Base-by-base conservation (phyloP, 2,329 filamentous ascomycete species). In the Ciborinia camelliae region DNA sequence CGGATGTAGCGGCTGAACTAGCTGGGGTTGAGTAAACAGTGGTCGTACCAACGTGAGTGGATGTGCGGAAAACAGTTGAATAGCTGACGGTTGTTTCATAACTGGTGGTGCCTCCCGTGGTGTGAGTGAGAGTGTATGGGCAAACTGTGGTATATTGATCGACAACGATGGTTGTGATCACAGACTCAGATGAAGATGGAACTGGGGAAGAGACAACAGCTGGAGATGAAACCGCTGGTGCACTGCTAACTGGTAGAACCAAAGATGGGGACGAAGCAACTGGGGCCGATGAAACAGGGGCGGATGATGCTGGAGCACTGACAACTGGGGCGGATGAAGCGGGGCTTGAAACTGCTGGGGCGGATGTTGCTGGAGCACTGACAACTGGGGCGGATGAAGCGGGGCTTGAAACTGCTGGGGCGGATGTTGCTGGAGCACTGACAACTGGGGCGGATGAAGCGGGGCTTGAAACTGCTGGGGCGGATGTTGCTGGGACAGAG, bases 111-210 rank as follows among this genome's bases (percentile, higher is more conserved):
- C 51, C 51, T 53, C 35, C 20, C 5, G 30, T 53, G 10, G 51
- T 53, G 51, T 53, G 51, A 18, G 51, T 53, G 20, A 53, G 51
- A 15, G 51, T 53, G 35, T 35, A 30, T 53, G 51, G 51, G 51
- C 51, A 53, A 23, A 53, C 30, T 52, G 50, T 52, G 30, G 50
- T 52, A n/a, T 52, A 52, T 7, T 28, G 35, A 30, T 52, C 50
- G 12, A 52, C 50, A 5, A 52, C 14, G 30, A 52, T 30, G 8
- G 50, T 52, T 52, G 50, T 52, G 14, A 45, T 3, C 4, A 45
- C n/a, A 30, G 30, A 23, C 20, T 51, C 59, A 32, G 59, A 43
- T 41, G 20, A 7, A 32, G 26, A 32, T n/a, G 9, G 14, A 20
- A 18, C 59, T 62, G 47, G 35, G 5, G 59, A 10, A 28, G 59